phyloP scores from a whole-genome alignment of 441 rosid species.

The Heliophila coronopifolia region DNA sequence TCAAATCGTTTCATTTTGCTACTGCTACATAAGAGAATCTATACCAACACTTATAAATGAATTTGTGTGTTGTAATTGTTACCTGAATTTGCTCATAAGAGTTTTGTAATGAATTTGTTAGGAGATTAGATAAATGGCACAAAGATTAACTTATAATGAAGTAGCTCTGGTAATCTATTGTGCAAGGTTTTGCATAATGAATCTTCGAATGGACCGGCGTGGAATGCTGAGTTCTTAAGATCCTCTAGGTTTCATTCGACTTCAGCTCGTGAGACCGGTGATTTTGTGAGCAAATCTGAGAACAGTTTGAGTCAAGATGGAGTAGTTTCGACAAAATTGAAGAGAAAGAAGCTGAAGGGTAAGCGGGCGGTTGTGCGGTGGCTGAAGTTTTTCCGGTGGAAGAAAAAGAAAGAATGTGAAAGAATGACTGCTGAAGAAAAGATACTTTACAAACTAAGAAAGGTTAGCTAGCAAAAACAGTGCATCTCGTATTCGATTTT shows the following conservation, averaged over 20 bases:
- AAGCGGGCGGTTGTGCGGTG: slow-evolving; percentile 86
- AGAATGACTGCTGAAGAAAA: slow-evolving; percentile 89
- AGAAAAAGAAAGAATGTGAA: slow-evolving; percentile 82
- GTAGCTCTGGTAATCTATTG: slow-evolving; percentile 49
- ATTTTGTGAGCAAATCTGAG: slow-evolving; percentile 22
- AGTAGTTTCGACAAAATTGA: slow-evolving; percentile 31
- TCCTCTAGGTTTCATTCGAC: slow-evolving; percentile 41
- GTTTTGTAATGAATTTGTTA: too few species aligned
- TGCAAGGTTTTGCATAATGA: slow-evolving; percentile 54
- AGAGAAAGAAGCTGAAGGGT: slow-evolving; percentile 74
- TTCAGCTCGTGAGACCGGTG: slow-evolving; percentile 24
- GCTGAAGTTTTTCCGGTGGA: slow-evolving; percentile 84
- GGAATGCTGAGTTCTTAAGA: slow-evolving; percentile 24
- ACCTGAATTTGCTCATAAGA: too few species aligned
- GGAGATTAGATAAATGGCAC: neutral
- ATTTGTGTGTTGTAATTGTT: too few species aligned
- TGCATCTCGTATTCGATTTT: neutral
- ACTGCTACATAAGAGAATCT: too few species aligned
- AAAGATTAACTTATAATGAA: slow-evolving; percentile 33
- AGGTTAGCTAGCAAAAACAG: slow-evolving; percentile 29
- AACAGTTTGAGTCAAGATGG: slow-evolving; percentile 23
- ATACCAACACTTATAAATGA: too few species aligned
- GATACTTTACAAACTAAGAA: slow-evolving; percentile 60
- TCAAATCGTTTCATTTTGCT: too few species aligned
- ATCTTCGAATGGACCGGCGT: slow-evolving; percentile 12